phyloP scores from a whole-genome alignment of 768 basidiomycete genomes.

The Rhodocollybia butyracea region DNA sequence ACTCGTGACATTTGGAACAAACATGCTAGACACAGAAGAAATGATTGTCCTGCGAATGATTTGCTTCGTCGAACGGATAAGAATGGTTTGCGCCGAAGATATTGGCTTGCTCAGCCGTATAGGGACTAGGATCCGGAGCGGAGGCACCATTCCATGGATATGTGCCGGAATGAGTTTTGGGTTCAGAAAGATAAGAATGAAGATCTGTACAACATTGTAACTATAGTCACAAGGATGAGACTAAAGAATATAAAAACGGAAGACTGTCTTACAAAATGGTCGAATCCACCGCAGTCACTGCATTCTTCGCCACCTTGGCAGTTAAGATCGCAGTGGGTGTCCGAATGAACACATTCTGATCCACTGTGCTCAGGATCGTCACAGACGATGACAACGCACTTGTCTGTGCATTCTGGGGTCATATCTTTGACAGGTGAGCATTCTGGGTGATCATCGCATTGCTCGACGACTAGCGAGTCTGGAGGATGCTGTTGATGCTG shows the following conservation, averaged over 20 bases:
- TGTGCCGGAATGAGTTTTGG: conserved; percentile 15
- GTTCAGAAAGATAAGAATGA: conserved; percentile 38
- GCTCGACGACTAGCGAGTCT: neutral
- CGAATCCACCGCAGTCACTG: conserved; percentile 48
- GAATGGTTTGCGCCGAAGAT: conserved; percentile 4
- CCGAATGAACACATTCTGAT: conserved; percentile 38
- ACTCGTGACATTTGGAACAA: neutral
- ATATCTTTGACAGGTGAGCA: conserved; percentile 27
- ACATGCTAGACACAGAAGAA: neutral
- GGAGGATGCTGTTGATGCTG: neutral
- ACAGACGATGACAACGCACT: conserved; percentile 74
- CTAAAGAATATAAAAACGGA: no score
- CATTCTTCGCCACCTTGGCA: conserved; percentile 49
- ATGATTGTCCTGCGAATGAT: conserved; percentile 6
- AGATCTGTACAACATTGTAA: conserved; percentile 58
- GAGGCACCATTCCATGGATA: conserved; percentile 30
- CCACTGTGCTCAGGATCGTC: conserved; percentile 51
- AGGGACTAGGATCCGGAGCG: conserved; percentile 29
- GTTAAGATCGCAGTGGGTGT: conserved; percentile 30
- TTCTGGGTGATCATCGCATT: conserved; percentile 3
- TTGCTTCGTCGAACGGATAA: conserved; percentile 9
- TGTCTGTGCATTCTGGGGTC: conserved; percentile 67
- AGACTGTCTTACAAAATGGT: conserved; percentile 59
- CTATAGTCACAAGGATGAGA: conserved; percentile 16
- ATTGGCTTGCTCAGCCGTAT: conserved; percentile 10